Percentiles rank a stretch among this genome's conserved stretches.
These are phyloP conservation scores for Secale cereale DNA, from an alignment of 176 grass and related monocot genomes.

Conservation along the genomic window DNA sequence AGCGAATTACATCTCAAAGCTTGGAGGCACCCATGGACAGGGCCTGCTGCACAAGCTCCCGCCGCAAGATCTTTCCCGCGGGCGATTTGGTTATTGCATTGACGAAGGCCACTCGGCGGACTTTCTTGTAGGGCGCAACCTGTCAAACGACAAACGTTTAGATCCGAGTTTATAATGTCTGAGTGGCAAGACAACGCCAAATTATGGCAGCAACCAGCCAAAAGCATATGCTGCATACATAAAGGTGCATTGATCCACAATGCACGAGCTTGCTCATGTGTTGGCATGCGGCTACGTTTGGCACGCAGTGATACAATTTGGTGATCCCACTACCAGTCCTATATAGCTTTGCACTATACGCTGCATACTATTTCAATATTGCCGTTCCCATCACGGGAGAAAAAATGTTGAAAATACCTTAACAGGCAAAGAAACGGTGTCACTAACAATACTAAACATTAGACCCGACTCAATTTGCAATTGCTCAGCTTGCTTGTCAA, in stretches of 20 bases:
- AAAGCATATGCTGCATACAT: neutral
- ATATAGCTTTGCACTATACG: neutral
- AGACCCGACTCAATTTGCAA: conserved; percentile 2
- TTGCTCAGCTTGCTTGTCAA: conserved; percentile 7
- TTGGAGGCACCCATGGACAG: conserved; percentile 43
- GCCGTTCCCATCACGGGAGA: neutral
- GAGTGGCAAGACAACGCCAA: neutral
- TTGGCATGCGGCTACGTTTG: neutral
- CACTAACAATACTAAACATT: conserved; percentile 3
- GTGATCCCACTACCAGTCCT: neutral
- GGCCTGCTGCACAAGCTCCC: conserved; percentile 49
- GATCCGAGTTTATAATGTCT: too few relatives aligned
- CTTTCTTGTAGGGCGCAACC: conserved; percentile 86
- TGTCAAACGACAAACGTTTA: conserved; percentile 22
- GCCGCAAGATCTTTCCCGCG: conserved; percentile 63
- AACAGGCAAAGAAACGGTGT: neutral
- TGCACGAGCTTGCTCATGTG: neutral
- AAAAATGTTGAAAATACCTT: neutral
- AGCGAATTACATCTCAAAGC: conserved; percentile 36
- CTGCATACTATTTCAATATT: conserved; percentile 6
- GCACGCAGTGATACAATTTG: neutral
- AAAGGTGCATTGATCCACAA: neutral
- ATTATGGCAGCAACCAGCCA: neutral
- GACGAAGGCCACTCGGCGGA: conserved; percentile 61
- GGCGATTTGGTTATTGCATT: conserved; percentile 54